A percentile compares a stretch with the other conserved stretches of the same genome.
Conservation (phyloP, 1,284 basidiomycete species). For the Farysia itapuensis region DNA sequence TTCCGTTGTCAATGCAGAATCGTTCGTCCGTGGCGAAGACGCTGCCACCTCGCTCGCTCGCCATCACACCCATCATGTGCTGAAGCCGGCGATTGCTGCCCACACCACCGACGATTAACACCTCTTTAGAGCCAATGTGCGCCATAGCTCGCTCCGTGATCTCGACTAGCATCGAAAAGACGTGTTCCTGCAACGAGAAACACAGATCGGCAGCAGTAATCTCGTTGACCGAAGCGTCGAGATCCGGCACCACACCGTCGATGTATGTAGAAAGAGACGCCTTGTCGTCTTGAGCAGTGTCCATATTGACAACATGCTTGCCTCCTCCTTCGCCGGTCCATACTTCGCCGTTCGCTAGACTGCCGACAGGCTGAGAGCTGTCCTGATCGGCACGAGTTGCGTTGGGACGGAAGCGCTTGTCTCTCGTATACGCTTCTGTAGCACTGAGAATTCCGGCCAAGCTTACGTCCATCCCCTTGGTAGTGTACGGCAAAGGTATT, state of each 20-base stretch:
- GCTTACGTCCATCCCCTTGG: conserved; percentile 98
- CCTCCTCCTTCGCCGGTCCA: conserved; percentile 50
- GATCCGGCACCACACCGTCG: conserved; percentile 13
- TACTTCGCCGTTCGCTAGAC: conserved; percentile 46
- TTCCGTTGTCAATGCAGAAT: conserved; percentile 98
- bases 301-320: conserved; percentile 40
- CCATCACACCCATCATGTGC: conserved; percentile 99
- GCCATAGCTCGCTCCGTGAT: conserved; percentile 99
- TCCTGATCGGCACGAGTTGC: neutral
- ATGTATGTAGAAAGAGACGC: conserved; percentile 24
- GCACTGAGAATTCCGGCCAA: conserved; percentile 89
- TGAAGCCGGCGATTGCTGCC: conserved; percentile 85
- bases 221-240: conserved; percentile 21
- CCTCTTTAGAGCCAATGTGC: conserved; percentile 92
- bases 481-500: conserved; percentile 85
- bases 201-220: conserved; percentile 93
- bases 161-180: conserved; percentile 98
- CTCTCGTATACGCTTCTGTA: conserved; percentile 75
- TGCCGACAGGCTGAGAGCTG: conserved; percentile 31
- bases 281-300: conserved; percentile 1
- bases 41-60: conserved; percentile 79
- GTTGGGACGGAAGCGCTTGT: conserved; percentile 42
- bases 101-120: conserved; percentile 95
- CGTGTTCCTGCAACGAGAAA: conserved; percentile 94
- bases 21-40: conserved; percentile 96